Base-by-base conservation (phyloP, 1,139 yeast genomes). In the Barnettozyma hawaiiensis region DNA sequence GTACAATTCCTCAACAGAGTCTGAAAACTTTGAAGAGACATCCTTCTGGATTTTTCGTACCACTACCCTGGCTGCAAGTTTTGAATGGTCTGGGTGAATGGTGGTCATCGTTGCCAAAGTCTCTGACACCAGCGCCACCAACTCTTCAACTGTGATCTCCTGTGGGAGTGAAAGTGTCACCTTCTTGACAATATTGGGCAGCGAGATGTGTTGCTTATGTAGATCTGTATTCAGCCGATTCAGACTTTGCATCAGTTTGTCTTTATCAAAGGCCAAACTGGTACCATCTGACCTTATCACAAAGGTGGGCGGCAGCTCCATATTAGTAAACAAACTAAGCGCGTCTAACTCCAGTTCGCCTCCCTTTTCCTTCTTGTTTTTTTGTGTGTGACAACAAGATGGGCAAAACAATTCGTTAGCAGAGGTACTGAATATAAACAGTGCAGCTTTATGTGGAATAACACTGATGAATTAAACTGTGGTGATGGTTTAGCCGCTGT, bases 31-130 rank as follows among this genome's bases (percentile, higher is more conserved):
- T 65, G 82, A 81, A 57, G 85, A 81, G 43, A 95, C 84, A 64
- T 85, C 95, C 66, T 86, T 89, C 71, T 90, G 97, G 61, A 90
- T 73, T 64, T 87, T 86, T 36, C 95, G 82, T 40, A 90, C 85
- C 29, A 96, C 96, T 49, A 92, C 81, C 67, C 98, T 81, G 26
- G 97, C 97, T 41, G 97, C 98, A 54, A 92, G 75, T 35, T 80
- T 79, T 37, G 97, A 96, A 58, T 92, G 90, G 66, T 92, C 97
- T 19, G 97, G 97, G 64, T 92, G 98, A 47, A 84, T 78, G 16
- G 97, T 92, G 49, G 97, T 86, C 96, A 90, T 84, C 59, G 85
- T 84, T 35, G 97, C 97, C 45, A 97, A 94, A 32, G 97, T 89
- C 67, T 92, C 98, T 34, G 97, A 96, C 40, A 96, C 95, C 55